Evolutionary conservation across 495 filamentous ascomycete genomes (phyloP), one percentile per base, ranked within the genome.

Genomic region (Chaetomidium leptoderma): DNA sequence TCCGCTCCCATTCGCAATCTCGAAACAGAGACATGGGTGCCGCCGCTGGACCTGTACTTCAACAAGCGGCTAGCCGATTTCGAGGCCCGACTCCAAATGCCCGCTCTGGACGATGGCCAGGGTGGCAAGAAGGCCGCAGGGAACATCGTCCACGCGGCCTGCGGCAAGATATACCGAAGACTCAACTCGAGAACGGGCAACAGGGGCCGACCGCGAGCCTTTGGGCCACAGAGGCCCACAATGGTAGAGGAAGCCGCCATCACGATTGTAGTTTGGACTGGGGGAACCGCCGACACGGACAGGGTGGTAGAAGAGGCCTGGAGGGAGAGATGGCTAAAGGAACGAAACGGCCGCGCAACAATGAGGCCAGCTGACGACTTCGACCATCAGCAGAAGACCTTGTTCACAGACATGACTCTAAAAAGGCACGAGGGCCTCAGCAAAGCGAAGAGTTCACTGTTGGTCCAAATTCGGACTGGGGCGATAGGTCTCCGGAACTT

Each of bases 401-500:
- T 45, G 23, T 49, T 50, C 26, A 36, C 36, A n/a, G 47, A 37
- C 32, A 50, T 24, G 30, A 36, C 32, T 4, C 27, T n/a, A 9
- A 36, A 50, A 32, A 50, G 47, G 47, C 32, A 50, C 21, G 21
- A 50, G 32, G 46, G 46, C 27, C 29, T 49, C 3, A 49, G 29
- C 46, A 49, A 35, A 24, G 16, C 46, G 27, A 57, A 43, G 19
- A 50, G 55, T 36, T 57, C 45, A 21, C 6, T 49, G 27, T 23
- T 57, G 24, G 46, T 50, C 55, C 37, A 51, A 19, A 50, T 50
- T 29, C 55, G 55, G 44, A 57, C 55, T 37, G 45, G 55, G n/a
- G 45, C 55, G 19, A 57, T 57, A 30, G 45, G 55, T 4, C 45
- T 57, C 24, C 45, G 55, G 36, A 24, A 50, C 55, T 57, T 57